Conservation (phyloP, 257 asterid species). For the Euphrasia confusa region DNA sequence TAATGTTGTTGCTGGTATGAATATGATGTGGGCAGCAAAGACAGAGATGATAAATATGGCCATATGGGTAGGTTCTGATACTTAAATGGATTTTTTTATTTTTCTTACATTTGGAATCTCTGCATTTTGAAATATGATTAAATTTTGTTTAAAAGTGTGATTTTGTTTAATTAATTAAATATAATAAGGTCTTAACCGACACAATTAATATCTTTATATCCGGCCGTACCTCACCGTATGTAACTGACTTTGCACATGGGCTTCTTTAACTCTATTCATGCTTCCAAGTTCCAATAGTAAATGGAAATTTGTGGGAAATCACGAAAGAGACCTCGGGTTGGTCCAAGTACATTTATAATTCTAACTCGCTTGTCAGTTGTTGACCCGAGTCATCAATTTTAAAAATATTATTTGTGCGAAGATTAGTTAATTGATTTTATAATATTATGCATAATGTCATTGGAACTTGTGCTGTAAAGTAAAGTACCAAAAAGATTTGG, state of each 20-base stretch:
- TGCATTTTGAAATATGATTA: no score
- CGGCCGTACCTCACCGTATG: conserved; percentile 55
- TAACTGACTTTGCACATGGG: conserved; percentile 33
- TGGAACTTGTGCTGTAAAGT: neutral
- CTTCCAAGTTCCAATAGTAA: neutral
- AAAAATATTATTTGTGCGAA: neutral
- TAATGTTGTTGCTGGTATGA: conserved; percentile 23
- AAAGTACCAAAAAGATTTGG: neutral
- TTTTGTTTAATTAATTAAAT: no score
- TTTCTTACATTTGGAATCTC: neutral
- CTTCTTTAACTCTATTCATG: conserved; percentile 22
- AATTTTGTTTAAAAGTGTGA: no score
- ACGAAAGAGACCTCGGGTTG: conserved; percentile 14
- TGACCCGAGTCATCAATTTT: conserved; percentile 20
- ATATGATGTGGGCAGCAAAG: conserved; percentile 19
- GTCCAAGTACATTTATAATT: neutral
- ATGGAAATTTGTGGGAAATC: neutral
- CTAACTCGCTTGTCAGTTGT: conserved; percentile 26
- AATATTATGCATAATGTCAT: neutral
- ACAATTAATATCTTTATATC: conserved; percentile 5
- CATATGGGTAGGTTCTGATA: conserved; percentile 1
- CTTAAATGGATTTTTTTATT: neutral
- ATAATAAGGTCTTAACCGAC: conserved; percentile 24
- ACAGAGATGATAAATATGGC: conserved; percentile 23
- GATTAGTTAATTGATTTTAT: neutral